phyloP scores from a whole-genome alignment of 2,329 filamentous ascomycete genomes.

The Fusarium nanum region DNA sequence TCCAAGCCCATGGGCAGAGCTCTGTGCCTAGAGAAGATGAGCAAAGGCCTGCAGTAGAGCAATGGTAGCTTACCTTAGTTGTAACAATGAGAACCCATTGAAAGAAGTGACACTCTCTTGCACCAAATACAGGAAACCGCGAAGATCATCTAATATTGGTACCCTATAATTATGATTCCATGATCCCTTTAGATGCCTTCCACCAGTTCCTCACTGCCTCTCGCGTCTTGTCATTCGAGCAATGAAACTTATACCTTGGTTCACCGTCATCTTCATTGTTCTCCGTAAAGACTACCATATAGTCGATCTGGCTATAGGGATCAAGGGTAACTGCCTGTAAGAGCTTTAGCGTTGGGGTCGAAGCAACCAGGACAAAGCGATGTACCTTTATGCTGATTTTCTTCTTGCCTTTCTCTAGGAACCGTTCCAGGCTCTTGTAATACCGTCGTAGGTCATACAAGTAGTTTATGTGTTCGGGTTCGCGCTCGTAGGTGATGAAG shows the following conservation, averaged over 20 bases:
- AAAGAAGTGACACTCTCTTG: not conserved
- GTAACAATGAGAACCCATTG: not conserved
- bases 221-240: not conserved
- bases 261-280: not conserved
- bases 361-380: not conserved
- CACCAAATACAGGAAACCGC: not conserved
- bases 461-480: not conserved
- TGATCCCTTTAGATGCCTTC: not conserved
- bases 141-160: not conserved
- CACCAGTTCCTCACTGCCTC: not conserved
- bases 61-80: not conserved
- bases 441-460: not conserved
- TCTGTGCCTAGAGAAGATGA: not conserved
- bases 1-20: too few species aligned
- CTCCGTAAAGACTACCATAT: not conserved
- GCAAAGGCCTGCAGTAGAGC: not conserved
- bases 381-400: not conserved
- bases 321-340: not conserved
- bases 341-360: not conserved
- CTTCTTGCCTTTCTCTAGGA: not conserved
- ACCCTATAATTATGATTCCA: accelerated
- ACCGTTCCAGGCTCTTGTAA: not conserved
- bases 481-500: not conserved
- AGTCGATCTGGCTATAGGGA: not conserved
- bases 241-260: not conserved